Base-by-base conservation (phyloP, 805 yeast species). In the Candida multigemmis region DNA sequence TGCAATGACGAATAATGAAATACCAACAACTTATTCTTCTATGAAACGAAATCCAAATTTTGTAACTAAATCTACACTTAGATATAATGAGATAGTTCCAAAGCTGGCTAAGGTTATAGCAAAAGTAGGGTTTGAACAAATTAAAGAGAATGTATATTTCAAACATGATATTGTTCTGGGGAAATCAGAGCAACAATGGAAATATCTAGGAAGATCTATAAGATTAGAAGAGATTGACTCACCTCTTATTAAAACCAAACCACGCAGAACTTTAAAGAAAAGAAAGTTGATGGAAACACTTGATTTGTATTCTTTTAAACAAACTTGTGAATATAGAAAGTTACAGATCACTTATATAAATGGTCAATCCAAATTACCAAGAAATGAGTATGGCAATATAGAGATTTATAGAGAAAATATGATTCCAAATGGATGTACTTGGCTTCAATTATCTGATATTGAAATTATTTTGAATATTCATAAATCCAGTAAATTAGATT, bases 151-250 rank as follows among this genome's bases (percentile, higher is more conserved):
- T 1, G 39, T 53, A 1, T 54, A 36, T 34, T 44, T 44, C 19
- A 41, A 43, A 24, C 34, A 38, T 24, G 27, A 34, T 10, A 26
- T 52, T 1, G 15, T 39, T 9, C 42, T 41, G 3, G 60, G 56
- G 2, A 54, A 50, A 30, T 51, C 60, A 2, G 48, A 41, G 23
- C 45, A 39, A 12, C 59, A 52, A 25, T 55, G 61, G 61, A 55
- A 50, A 30, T 42, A 49, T 27, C 28, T 50, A 12, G 61, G 60
- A 4, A 30, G 61, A 19, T 52, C 58, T 9, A 36, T 54, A 6
- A 34, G 30, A 19, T 41, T 39, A 2, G 30, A 24, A 1, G 40
- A 50, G 25, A 9, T 35, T 2, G 32, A 25, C 1, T 25, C 22
- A 1, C 48, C 46, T 3, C n/a, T n/a, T n/a, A 32, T 50, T 4